Percentiles rank a stretch among this genome's conserved stretches.
phyloP scores from a whole-genome alignment of 257 asterid genomes.

The Coffea eugenioides region DNA sequence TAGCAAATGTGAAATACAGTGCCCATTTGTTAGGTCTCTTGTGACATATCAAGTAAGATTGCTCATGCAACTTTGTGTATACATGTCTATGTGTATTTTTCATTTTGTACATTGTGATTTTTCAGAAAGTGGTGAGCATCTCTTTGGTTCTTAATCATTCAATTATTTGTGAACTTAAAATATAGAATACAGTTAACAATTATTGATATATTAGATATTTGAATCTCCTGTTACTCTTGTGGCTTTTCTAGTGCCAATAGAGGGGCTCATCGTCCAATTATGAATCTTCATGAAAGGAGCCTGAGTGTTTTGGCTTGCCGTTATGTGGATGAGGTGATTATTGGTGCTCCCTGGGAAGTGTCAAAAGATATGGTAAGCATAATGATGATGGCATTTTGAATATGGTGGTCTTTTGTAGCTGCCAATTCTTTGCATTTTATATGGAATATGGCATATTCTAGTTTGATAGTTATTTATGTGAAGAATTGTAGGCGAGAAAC shows the following conservation, averaged over 20 bases:
- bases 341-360: slow-evolving; percentile 99
- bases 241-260: slow-evolving; percentile 64
- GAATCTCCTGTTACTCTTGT: slow-evolving; percentile 17
- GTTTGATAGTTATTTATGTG: not conserved
- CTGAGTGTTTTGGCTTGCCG: slow-evolving; percentile 97
- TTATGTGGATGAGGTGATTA: slow-evolving; percentile 92
- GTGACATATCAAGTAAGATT: not conserved
- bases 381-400: slow-evolving; percentile 14
- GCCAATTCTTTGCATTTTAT: not conserved
- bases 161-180: not conserved
- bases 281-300: slow-evolving; percentile 99
- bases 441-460: not conserved
- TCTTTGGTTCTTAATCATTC: not conserved
- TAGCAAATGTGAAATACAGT: not conserved
- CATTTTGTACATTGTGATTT: not conserved
- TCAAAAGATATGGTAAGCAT: slow-evolving; percentile 81
- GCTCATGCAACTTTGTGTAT: not conserved
- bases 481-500: not conserved
- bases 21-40: not conserved
- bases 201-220: not conserved
- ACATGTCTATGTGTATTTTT: not conserved
- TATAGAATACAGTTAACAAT: not conserved
- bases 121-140: not conserved
- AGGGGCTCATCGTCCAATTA: slow-evolving; percentile 98
- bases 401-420: slow-evolving; percentile 4